Percentiles rank a stretch among this genome's conserved stretches.
Evolutionary conservation across 140 eudicot genomes (phyloP).

Genomic region (Bidens hawaiensis): DNA sequence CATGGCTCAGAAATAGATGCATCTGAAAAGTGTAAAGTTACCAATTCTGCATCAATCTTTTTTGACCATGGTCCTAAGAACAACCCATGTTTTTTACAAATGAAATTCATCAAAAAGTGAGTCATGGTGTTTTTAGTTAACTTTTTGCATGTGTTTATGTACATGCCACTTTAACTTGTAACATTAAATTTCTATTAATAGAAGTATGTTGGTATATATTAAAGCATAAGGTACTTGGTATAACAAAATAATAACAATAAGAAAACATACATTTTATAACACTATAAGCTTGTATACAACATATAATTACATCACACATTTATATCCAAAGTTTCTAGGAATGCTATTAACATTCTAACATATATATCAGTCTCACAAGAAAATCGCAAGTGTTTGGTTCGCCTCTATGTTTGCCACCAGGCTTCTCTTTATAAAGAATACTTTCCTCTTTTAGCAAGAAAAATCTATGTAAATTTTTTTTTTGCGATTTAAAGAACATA

Average conservation of each 20-base stretch:
- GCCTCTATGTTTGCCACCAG: constrained; percentile 10
- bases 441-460: constrained; percentile 4
- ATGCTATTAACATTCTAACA: constrained; percentile 26
- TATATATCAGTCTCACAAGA: constrained; percentile 24
- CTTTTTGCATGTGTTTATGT: constrained; percentile 27
- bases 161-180: neutral
- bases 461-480: neutral
- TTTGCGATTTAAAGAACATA: constrained; percentile 14
- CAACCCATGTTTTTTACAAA: constrained; percentile 25
- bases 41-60: constrained; percentile 16
- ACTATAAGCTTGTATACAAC: constrained; percentile 26
- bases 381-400: constrained; percentile 3
- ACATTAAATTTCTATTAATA: neutral
- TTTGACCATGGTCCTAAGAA: constrained; percentile 13
- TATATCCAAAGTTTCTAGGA: constrained; percentile 19
- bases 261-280: neutral
- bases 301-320: constrained; percentile 26
- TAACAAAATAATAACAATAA: neutral
- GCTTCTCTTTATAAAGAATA: neutral
- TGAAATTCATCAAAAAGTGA: constrained; percentile 20
- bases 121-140: constrained; percentile 4
- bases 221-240: neutral
- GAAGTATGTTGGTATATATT: neutral
- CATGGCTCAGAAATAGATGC: constrained; percentile 30
- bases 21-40: constrained; percentile 23